Base-by-base conservation (phyloP, 176 grass and related monocot species). In the Carex myosuroides region DNA sequence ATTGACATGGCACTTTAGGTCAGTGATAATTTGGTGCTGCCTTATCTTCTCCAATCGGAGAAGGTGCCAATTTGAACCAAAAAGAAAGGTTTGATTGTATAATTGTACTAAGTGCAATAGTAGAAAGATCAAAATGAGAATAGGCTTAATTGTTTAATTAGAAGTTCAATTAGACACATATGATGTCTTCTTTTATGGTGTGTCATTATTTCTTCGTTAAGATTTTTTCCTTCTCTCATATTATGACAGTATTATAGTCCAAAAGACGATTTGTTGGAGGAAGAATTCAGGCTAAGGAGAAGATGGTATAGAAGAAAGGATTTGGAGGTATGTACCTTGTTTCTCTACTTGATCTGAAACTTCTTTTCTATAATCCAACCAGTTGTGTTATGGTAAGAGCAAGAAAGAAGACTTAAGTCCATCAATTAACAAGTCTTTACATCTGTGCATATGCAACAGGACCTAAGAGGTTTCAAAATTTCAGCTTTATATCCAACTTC, bases 231-330 rank as follows among this genome's bases (percentile, higher is more conserved):
- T 29, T 29, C 26, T 29, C 26, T 29, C 26, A 29, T 29, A 29
- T 29, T 29, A 29, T 29, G 26, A 29, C 26, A 29, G 26, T 29
- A 99, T 60, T 99, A 99, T 71, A 87, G 89, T 88, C 96, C 96
- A 18, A 86, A 94, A 52, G 93, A 95, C 75, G 96, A 99, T 95
- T 79, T 99, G 83, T 77, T 99, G 81, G 96, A 93, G 84, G 84
- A 92, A 80, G 90, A 95, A 65, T 99, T 99, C 83, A 93, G 92
- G 89, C 88, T 99, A 44, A 93, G 85, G 81, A 90, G 96, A 78
- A 91, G 93, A 88, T 99, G 91, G 93, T 99, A 93, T 81, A 89
- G 89, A 59, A 92, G 96, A 77, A 99, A 95, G 85, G 96, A 99
- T 55, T 84, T 99, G 86, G 96, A 99, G 93, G 96, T 99, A 83